phyloP scores from a whole-genome alignment of 345 rosid species.

The Citrus reticulata region DNA sequence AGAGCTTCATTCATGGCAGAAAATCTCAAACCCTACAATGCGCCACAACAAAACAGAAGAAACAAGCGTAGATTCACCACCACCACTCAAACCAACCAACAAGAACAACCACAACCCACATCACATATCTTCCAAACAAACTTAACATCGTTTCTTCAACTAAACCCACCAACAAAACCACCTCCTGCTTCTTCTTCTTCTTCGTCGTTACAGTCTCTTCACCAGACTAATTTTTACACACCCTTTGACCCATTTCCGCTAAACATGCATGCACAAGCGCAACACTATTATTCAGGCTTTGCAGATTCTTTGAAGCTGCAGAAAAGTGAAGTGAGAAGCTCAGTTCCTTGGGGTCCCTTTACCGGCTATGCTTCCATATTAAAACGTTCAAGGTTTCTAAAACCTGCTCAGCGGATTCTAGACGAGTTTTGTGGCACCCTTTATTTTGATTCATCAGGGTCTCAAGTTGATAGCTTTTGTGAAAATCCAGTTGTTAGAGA shows the following conservation, averaged over 20 bases:
- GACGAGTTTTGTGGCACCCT: conserved; percentile 28
- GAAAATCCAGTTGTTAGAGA: conserved; percentile 18
- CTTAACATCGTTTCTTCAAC: not conserved
- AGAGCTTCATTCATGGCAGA: conserved; percentile 22
- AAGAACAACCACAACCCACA: conserved; percentile 15
- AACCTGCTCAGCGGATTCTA: conserved; percentile 32
- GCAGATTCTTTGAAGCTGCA: conserved; percentile 18
- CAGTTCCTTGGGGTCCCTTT: conserved; percentile 35
- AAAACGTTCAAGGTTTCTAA: conserved; percentile 29
- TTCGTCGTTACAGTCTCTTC: not conserved
- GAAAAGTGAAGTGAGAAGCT: conserved; percentile 19
- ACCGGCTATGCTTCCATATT: conserved; percentile 33
- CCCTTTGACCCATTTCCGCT: conserved; percentile 16
- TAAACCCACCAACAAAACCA: not conserved
- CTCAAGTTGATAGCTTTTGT: conserved; percentile 14
- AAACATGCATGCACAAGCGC: not conserved
- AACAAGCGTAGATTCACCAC: conserved; percentile 21
- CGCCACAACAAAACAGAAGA: conserved; percentile 40
- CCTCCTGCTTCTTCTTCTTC: not conserved
- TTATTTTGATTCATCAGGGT: not conserved
- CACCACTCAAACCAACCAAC: conserved; percentile 11
- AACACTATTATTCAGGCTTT: not conserved
- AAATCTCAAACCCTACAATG: conserved; percentile 25
- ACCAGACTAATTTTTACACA: not conserved
- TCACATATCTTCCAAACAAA: not conserved